Conservation (phyloP, 1,284 basidiomycete genomes). For the Singerocomus inundabilis region DNA sequence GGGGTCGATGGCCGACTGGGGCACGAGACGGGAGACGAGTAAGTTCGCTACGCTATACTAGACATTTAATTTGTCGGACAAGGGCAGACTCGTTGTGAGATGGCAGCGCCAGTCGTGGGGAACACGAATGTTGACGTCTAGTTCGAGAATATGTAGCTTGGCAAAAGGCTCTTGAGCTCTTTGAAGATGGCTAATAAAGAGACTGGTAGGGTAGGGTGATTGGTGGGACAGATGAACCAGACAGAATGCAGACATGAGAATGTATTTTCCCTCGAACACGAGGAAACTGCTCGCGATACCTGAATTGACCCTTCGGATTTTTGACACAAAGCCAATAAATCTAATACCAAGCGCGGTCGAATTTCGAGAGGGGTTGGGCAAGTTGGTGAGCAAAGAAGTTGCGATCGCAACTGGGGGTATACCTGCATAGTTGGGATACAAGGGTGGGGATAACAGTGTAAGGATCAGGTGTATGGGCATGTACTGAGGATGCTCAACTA, state of each 20-base stretch:
- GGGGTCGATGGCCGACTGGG: conserved; percentile 9
- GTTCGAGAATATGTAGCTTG: conserved; percentile 13
- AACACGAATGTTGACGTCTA: conserved; percentile 3
- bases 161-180: conserved; percentile 9
- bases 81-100: conserved; percentile 1
- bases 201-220: too few species aligned
- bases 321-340: conserved; percentile 15
- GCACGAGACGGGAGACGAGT: conserved; percentile 18
- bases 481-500: conserved; percentile 28
- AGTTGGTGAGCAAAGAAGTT: conserved; percentile 11
- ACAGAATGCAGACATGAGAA: not conserved
- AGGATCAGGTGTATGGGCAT: not conserved
- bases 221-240: not conserved
- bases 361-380: conserved; percentile 11
- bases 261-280: conserved; percentile 1
- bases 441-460: not conserved
- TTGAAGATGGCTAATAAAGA: conserved; percentile 18
- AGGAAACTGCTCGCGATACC: conserved; percentile 3
- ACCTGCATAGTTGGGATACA: conserved; percentile 15
- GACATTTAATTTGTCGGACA: not conserved
- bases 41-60: conserved; percentile 14
- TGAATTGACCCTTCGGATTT: conserved; percentile 12
- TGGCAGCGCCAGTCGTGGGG: conserved; percentile 3
- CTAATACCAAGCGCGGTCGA: conserved; percentile 11
- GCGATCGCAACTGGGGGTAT: conserved; percentile 13